Base-by-base conservation (phyloP, 805 yeast species). In the Ogataea allantospora region DNA sequence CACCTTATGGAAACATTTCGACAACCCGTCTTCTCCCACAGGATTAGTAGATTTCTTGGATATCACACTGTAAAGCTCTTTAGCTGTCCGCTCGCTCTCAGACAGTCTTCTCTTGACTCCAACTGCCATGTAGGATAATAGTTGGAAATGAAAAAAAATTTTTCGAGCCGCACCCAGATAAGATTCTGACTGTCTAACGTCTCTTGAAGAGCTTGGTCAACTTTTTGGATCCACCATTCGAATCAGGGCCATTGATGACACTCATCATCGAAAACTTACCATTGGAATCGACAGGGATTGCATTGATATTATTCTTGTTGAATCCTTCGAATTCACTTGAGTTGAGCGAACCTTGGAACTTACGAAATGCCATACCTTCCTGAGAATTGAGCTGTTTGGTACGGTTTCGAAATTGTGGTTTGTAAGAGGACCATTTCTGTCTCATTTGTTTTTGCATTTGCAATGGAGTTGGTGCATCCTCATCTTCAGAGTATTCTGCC, bases 1-100 rank as follows among this genome's bases (percentile, higher is more conserved):
- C 38, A 79, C 73, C 28, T 63, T 68, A 49, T 77, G 79, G 66
- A 86, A 87, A 56, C 95, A 83, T 54, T 80, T 76, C 2, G 91
- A 74, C 11, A 75, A 41, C 0, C 83, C 83, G 23, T 54, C 53
- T 15, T 30, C 44, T 18, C 48, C 56, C 18, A 51, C 27, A 21
- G 53, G 48, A 33, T 54, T 58, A 1, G 42, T 29, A 2, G 48
- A 42, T 24, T 39, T 27, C 31, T 40, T 36, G 19, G 35, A 18
- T 20, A 40, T 26, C 36, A 38, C 43, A 18, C 33, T 42, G 31
- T 40, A 29, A 24, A 38, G 35, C 26, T 28, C 38, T 28, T 29
- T 39, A 15, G 39, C 34, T 24, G 41, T 24, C 18, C 40, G 30
- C 20, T 29, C 22, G 33, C 40, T 40, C 14, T 35, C 46, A 17